A percentile compares a stretch with the other conserved stretches of the same genome.
These are phyloP conservation scores for Escovopsis sp. DNA, from an alignment of 2,329 filamentous ascomycete species.

Conservation along the genomic window DNA sequence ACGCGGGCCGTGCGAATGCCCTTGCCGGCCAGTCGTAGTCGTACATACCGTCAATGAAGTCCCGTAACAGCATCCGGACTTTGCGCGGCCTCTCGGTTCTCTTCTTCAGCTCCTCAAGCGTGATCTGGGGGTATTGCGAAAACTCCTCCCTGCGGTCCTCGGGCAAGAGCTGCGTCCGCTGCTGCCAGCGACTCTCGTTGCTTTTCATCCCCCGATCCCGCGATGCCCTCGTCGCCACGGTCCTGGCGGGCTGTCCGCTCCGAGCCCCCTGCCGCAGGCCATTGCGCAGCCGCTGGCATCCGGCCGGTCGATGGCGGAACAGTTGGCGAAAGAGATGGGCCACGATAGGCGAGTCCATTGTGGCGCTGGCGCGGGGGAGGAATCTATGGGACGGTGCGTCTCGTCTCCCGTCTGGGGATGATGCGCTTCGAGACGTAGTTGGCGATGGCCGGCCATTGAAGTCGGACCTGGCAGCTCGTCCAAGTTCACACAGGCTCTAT, in stretches of 20 bases:
- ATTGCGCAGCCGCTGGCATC: conserved; percentile 18
- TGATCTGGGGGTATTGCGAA: conserved; percentile 68
- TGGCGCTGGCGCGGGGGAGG: conserved; percentile 1
- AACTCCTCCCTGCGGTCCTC: conserved; percentile 70
- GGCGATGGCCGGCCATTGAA: not conserved
- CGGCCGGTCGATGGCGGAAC: conserved; percentile 46
- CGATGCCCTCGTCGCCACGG: conserved; percentile 17
- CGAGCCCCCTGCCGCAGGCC: conserved; percentile 3
- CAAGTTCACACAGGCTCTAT: too few relatives aligned
- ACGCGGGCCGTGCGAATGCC: too few relatives aligned
- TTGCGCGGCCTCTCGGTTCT: conserved; percentile 63
- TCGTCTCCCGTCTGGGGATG: not conserved
- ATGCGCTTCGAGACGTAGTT: not conserved
- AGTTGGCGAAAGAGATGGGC: conserved; percentile 73
- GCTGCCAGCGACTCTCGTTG: conserved; percentile 70
- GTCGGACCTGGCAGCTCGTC: not conserved
- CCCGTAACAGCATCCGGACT: conserved; percentile 93
- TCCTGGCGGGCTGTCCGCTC: conserved; percentile 5
- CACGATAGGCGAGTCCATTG: conserved; percentile 72
- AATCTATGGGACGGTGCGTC: not conserved
- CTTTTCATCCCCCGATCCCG: conserved; percentile 26
- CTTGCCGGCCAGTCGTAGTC: conserved; percentile 9
- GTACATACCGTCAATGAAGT: conserved; percentile 78
- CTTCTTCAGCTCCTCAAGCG: conserved; percentile 59
- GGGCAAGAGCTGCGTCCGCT: conserved; percentile 60